Evolutionary conservation across 2,329 filamentous ascomycete genomes (phyloP), one percentile per base, ranked within the genome.

Genomic region (Dothistroma septosporum): DNA sequence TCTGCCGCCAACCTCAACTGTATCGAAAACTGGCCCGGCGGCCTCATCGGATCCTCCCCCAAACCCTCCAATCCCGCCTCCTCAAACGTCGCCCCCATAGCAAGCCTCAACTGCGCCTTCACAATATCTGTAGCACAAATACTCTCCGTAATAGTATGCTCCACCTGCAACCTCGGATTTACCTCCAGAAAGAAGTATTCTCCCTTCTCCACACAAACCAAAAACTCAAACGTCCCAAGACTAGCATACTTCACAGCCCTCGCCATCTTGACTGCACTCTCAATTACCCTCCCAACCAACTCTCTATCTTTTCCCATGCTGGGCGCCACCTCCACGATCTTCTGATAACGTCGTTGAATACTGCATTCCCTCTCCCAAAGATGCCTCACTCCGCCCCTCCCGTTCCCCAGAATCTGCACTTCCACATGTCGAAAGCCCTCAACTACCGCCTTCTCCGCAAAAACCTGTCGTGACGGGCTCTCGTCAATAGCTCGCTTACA

Each of bases 141-240:
- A 3, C 76, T 77, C 64, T 87, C 84, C 0, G 83, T 85, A 57
- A 86, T 80, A 0, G 84, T 86, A 67, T 86, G 84, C 64, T 87
- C 84, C 44, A 87, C 84, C 67, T 86, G 84, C 1, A 86, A 70
- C 2, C 84, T 76, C 0, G 84, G 84, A 58, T 87, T 87, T 63
- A 86, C 78, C 66, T 87, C 84, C 6, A 87, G 71, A 65, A 87
- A 86, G 71, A 80, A 86, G 69, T 81, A 84, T 24, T 83, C 78
- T 1, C 70, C 69, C 0, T 73, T 78, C 0, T 71, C 61, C 11
- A 80, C 78, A 59, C 82, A 82, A 12, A 86, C 78, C 0, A 88
- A 76, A 60, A 87, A 88, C 68, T 88, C 86, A 63, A 87, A 87
- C 0, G 85, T 88, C 9, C 85, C 86, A 0, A 87, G 75, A 0